Percentiles rank a stretch among this genome's conserved stretches.
phyloP scores from a whole-genome alignment of 805 yeast species.

The Nakazawaea wickerhamii region DNA sequence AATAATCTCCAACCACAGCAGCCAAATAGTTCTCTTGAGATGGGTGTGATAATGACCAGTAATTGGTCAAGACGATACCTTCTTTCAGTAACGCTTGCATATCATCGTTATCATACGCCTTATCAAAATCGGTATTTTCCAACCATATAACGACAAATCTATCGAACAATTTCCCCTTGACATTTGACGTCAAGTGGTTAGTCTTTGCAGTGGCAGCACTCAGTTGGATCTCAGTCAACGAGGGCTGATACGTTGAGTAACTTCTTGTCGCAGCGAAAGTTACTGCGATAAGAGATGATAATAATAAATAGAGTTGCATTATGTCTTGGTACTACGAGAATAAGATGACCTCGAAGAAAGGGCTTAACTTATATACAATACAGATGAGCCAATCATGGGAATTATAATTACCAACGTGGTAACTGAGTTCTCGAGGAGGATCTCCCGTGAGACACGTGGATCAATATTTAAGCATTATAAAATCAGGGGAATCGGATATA shows the following conservation, averaged over 20 bases:
- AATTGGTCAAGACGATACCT: conserved; percentile 43
- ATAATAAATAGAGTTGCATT: conserved; percentile 4
- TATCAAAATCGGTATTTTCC: conserved; percentile 47
- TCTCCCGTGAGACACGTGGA: no score
- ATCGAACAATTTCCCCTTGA: conserved; percentile 33
- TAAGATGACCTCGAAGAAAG: no score
- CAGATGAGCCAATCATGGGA: no score
- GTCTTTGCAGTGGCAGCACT: conserved; percentile 31
- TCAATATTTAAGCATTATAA: no score
- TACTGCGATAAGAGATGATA: conserved; percentile 11
- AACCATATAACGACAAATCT: conserved; percentile 41
- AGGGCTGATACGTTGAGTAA: conserved; percentile 27
- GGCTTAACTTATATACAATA: no score
- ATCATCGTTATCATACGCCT: conserved; percentile 40
- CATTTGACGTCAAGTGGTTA: conserved; percentile 27
- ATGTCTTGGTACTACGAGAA: background rate
- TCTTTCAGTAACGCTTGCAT: conserved; percentile 35
- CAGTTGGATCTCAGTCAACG: conserved; percentile 26
- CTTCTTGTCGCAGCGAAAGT: conserved; percentile 22
- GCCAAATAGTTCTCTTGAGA: conserved; percentile 51
- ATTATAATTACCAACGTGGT: no score
- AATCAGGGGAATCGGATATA: no score
- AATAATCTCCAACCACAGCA: conserved; percentile 46
- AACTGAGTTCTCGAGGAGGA: no score
- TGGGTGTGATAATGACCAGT: conserved; percentile 48